Conservation (phyloP, 352 stramenopile genomes). For the Phytopythium ostracodes region DNA sequence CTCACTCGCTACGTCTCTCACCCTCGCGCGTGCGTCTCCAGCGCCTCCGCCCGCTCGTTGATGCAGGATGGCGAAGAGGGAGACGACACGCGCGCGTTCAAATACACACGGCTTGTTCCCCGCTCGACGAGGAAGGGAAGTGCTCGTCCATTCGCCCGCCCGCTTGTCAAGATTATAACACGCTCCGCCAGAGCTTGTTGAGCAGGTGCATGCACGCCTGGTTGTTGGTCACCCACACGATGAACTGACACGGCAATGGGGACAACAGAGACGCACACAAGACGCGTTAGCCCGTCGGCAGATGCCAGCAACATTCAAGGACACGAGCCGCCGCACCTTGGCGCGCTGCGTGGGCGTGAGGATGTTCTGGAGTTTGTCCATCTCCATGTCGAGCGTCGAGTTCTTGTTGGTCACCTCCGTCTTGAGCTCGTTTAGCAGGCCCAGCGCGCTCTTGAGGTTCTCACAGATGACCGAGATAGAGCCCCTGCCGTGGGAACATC, state of each 20-base stretch:
- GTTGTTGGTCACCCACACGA: conserved; percentile 96
- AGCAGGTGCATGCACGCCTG: conserved; percentile 94
- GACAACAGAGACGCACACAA: conserved; percentile 5
- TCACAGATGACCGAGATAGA: conserved; percentile 82
- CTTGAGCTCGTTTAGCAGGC: conserved; percentile 87
- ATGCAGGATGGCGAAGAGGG: not conserved
- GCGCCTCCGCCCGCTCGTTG: not conserved
- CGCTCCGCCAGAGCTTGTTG: conserved; percentile 94
- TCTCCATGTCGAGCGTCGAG: conserved; percentile 91
- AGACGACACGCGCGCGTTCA: not conserved
- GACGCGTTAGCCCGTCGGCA: not conserved
- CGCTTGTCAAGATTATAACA: conserved; percentile 49
- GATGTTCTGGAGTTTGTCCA: conserved; percentile 93
- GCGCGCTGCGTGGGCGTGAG: conserved; percentile 91
- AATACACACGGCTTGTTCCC: not conserved
- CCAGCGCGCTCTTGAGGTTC: conserved; percentile 85
- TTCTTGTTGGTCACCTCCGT: conserved; percentile 88
- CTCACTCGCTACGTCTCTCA: not conserved
- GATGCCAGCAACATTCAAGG: too few relatives aligned
- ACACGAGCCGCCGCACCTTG: conserved; percentile 67
- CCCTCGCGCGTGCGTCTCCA: not conserved
- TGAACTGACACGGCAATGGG: conserved; percentile 62
- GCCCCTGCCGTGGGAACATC: conserved; percentile 15
- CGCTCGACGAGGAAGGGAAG: not conserved
- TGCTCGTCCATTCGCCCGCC: not conserved